Evolutionary conservation across 352 stramenopile species (phyloP), one percentile per base, ranked within the genome.

Genomic region (Phytophthora idaei): DNA sequence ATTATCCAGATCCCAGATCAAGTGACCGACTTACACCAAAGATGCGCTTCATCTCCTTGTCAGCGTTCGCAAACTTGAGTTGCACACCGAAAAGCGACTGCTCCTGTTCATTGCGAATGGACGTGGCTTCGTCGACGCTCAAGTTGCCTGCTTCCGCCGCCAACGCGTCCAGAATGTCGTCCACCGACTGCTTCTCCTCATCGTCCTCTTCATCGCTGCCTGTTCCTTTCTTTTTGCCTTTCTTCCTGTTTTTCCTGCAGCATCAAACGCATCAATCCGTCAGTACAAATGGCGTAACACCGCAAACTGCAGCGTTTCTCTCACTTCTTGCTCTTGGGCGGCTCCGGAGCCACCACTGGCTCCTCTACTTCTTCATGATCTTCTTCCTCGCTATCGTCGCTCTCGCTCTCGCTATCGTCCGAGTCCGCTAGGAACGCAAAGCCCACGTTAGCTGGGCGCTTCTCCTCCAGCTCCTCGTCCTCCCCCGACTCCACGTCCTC

Each of bases 11-110:
- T 21, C 21, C 21, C 21, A 21, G 21, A 21, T 21, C 21, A 21
- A 21, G 21, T 21, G 3, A 31, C 7, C 29, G 15, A 55, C 77
- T 15, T 61, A 95, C 87, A 21, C 86, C 86, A 74, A 95, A 94
- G 58, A 95, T 90, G 42, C 88, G 84, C 71, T 93, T 94, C 88
- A 95, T 94, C 71, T 95, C 88, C 64, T 90, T 93, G 62, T 95
- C 88, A 15, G 88, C 88, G 52, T 95, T 95, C 49, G 91, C 80
- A 56, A 90, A 83, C 44, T 80, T 75, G 37, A 93, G 65, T 32
- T 94, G 76, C 15, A 93, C 88, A 6, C 76, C 63, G 4, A 95
- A 81, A 1, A 95, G 65, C 14, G 74, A 76, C 46, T 89, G 90
- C 64, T 87, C 81, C 7, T 76, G 70, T 34, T 77, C 71, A 50